Percentiles rank a stretch among this genome's conserved stretches.
Evolutionary conservation across 106 monocot species (phyloP).

Genomic region (Amphibolis antarctica): DNA sequence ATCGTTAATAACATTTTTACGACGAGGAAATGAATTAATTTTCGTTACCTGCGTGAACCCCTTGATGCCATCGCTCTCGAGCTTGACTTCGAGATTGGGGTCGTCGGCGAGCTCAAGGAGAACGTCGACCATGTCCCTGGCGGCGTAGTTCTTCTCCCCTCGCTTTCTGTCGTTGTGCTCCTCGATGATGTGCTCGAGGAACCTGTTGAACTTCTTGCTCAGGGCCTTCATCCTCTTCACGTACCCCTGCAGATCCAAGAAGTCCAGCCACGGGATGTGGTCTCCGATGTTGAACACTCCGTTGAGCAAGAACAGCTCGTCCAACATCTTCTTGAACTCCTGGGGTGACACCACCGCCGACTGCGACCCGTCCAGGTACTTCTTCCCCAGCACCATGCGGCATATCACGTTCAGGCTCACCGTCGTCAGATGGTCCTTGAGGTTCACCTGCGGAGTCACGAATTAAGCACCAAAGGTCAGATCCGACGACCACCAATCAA

Average conservation of each 20-base stretch:
- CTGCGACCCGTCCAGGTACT: slow-evolving; percentile 27
- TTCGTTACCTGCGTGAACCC: slow-evolving; percentile 41
- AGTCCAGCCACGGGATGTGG: slow-evolving; percentile 41
- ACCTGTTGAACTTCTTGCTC: slow-evolving; percentile 47
- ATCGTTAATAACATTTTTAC: too few species aligned
- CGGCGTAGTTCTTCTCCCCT: slow-evolving; percentile 18
- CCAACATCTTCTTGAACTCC: slow-evolving; percentile 77
- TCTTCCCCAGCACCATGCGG: slow-evolving; percentile 69
- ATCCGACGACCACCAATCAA: too few species aligned
- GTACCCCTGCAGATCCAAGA: slow-evolving; percentile 63
- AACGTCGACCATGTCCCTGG: slow-evolving; percentile 42
- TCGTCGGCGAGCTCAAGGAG: slow-evolving; percentile 37
- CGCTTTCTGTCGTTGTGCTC: slow-evolving; percentile 48
- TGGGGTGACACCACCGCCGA: slow-evolving; percentile 26
- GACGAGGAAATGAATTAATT: not conserved
- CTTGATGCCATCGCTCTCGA: slow-evolving; percentile 51
- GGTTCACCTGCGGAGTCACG: not conserved
- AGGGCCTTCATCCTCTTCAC: slow-evolving; percentile 58
- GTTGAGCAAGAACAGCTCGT: slow-evolving; percentile 68
- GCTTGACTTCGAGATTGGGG: slow-evolving; percentile 32
- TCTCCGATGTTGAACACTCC: slow-evolving; percentile 61
- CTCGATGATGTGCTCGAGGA: slow-evolving; percentile 63
- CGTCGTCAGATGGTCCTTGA: slow-evolving; percentile 43
- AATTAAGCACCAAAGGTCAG: too few species aligned
- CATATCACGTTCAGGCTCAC: slow-evolving; percentile 51